Conservation (phyloP, 2,329 filamentous ascomycete species). For the Chaetothyriales sp. region DNA sequence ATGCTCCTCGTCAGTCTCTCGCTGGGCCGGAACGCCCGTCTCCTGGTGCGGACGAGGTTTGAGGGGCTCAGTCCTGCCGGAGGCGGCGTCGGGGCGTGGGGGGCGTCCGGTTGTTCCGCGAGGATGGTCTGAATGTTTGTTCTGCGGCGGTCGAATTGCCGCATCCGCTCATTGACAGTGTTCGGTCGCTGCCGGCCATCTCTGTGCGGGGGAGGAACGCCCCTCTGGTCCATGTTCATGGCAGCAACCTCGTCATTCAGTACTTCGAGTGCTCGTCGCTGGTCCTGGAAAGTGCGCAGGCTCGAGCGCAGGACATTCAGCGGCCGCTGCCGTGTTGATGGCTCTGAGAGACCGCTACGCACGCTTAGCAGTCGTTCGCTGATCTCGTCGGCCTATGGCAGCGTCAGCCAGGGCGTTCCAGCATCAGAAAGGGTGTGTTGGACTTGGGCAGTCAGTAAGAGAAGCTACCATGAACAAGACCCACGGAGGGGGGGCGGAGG, state of each 20-base stretch:
- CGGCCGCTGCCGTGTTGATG: neutral
- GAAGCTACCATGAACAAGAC: neutral
- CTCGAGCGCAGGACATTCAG: neutral
- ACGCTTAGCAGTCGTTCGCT: neutral
- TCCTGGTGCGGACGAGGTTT: constrained; percentile 14
- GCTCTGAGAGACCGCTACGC: neutral
- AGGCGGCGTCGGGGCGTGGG: constrained; percentile 1
- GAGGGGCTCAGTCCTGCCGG: constrained; percentile 7
- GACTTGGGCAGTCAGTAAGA: neutral
- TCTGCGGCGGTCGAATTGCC: constrained; percentile 8
- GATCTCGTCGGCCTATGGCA: neutral
- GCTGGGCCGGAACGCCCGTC: constrained; percentile 19
- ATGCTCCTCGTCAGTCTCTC: constrained; percentile 16
- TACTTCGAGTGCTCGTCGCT: neutral
- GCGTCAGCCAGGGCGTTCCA: neutral
- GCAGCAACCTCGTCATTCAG: neutral
- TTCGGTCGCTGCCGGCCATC: neutral
- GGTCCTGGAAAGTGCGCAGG: neutral
- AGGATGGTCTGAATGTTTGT: constrained; percentile 8
- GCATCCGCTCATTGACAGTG: neutral
- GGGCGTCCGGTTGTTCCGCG: constrained; percentile 6
- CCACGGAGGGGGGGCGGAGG: neutral
- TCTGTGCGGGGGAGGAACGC: neutral
- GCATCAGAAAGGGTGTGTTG: neutral
- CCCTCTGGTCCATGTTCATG: neutral